These are phyloP conservation scores for Rhizoctonia solani DNA, from an alignment of 1,284 basidiomycete species.

Conservation along the genomic window DNA sequence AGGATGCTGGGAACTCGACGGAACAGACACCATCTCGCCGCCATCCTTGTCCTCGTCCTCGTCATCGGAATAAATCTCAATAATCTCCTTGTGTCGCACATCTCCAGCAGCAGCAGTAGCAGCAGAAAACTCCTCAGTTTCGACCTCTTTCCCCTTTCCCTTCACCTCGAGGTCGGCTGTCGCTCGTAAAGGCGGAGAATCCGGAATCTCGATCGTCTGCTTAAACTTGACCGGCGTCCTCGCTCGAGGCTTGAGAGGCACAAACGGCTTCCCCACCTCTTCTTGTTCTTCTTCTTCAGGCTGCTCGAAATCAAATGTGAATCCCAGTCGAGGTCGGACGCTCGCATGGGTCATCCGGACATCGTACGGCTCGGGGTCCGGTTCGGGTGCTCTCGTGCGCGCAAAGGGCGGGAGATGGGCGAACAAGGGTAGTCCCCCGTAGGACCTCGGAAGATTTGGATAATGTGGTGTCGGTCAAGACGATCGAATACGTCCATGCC, in stretches of 20 bases:
- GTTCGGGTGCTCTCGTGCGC: neutral
- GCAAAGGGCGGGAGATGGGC: neutral
- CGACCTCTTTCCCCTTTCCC: neutral
- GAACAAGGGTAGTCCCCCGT: neutral
- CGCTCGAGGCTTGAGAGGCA: neutral
- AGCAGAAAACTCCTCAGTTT: too few species aligned
- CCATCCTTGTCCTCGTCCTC: neutral
- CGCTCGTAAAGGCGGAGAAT: constrained; percentile 15
- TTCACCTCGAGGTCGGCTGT: neutral
- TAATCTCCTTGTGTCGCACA: neutral
- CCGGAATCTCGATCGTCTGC: constrained; percentile 26
- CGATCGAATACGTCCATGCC: too few species aligned
- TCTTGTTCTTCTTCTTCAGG: constrained; percentile 4
- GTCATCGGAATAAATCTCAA: constrained; percentile 16
- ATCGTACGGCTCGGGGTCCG: constrained; percentile 7
- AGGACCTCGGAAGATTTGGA: neutral
- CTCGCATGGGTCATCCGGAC: constrained; percentile 31
- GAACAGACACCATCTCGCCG: neutral
- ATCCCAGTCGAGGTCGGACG: constrained; percentile 9
- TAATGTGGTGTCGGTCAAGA: neutral
- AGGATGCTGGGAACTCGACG: too few species aligned
- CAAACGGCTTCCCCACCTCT: neutral
- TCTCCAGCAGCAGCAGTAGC: too few species aligned
- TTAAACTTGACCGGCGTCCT: too few species aligned
- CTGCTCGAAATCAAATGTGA: constrained; percentile 16